Conservation (phyloP, 2,329 filamentous ascomycete species). For the Colletotrichum sp. region DNA sequence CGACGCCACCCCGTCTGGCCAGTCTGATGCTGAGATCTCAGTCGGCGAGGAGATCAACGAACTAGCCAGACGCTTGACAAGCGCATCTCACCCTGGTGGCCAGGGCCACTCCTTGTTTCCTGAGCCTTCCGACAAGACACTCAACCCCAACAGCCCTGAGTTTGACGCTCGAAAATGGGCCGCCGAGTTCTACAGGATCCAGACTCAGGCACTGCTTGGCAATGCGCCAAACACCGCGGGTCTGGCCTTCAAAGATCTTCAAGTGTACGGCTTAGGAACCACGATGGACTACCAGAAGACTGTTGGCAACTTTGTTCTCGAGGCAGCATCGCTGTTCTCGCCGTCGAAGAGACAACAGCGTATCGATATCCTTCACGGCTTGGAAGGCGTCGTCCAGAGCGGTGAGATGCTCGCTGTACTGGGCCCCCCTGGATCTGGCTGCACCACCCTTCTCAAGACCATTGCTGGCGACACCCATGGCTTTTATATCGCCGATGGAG, state of each 20-base stretch:
- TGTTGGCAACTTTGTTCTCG: constrained; percentile 42
- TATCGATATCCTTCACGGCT: constrained; percentile 54
- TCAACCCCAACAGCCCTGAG: constrained; percentile 42
- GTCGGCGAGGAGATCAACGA: constrained; percentile 26
- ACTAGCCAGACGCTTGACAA: constrained; percentile 32
- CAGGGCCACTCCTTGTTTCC: constrained; percentile 27
- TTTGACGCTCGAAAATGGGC: constrained; percentile 51
- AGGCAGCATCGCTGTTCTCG: constrained; percentile 28
- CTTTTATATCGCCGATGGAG: constrained; percentile 39
- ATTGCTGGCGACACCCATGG: constrained; percentile 69
- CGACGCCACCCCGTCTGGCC: not conserved
- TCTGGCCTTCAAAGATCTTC: constrained; percentile 42
- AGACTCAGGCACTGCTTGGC: constrained; percentile 27
- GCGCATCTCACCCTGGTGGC: constrained; percentile 23
- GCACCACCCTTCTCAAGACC: constrained; percentile 72
- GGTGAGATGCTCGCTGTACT: constrained; percentile 65
- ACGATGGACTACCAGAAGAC: constrained; percentile 47
- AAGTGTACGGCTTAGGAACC: constrained; percentile 45
- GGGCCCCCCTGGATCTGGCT: constrained; percentile 60
- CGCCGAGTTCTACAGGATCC: constrained; percentile 37
- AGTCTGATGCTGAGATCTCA: not conserved
- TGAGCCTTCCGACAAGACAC: constrained; percentile 24
- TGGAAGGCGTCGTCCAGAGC: constrained; percentile 55
- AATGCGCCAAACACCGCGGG: constrained; percentile 36
- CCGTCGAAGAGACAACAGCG: constrained; percentile 25